These are phyloP conservation scores for Corymbia calophylla DNA, from an alignment of 441 rosid genomes.

Conservation along the genomic window DNA sequence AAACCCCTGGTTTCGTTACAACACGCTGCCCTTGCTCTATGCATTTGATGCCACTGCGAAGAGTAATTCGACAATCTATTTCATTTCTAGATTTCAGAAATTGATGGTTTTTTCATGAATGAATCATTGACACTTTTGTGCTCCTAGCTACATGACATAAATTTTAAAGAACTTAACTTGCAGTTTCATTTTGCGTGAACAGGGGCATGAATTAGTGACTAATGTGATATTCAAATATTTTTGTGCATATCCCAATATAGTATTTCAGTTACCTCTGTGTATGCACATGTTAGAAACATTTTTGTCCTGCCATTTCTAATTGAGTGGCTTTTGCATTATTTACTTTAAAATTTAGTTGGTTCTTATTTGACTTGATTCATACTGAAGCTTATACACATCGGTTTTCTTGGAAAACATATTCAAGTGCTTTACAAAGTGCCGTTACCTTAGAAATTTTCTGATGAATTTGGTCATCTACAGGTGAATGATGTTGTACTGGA, in stretches of 20 bases:
- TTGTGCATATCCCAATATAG: not conserved
- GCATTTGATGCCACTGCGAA: not conserved
- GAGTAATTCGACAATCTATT: not conserved
- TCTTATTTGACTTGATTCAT: not conserved
- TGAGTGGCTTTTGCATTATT: not conserved
- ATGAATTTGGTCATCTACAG: not conserved
- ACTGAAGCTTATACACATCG: not conserved
- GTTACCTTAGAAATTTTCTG: not conserved
- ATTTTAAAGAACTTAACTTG: not conserved
- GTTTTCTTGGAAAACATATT: not conserved
- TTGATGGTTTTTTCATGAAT: not conserved
- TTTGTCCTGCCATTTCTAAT: not conserved
- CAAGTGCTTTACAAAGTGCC: not conserved
- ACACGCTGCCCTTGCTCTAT: not conserved
- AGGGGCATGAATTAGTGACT: not conserved
- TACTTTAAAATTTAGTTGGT: not conserved
- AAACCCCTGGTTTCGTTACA: not conserved
- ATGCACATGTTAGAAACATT: not conserved
- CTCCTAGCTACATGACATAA: not conserved
- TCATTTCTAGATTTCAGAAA: not conserved
- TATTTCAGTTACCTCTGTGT: not conserved
- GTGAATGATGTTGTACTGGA: not conserved
- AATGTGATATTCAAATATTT: not conserved
- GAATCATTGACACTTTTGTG: not conserved
- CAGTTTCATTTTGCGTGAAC: not conserved